Conservation (phyloP, 2,329 filamentous ascomycete species). For the Alternaria infectoria region DNA sequence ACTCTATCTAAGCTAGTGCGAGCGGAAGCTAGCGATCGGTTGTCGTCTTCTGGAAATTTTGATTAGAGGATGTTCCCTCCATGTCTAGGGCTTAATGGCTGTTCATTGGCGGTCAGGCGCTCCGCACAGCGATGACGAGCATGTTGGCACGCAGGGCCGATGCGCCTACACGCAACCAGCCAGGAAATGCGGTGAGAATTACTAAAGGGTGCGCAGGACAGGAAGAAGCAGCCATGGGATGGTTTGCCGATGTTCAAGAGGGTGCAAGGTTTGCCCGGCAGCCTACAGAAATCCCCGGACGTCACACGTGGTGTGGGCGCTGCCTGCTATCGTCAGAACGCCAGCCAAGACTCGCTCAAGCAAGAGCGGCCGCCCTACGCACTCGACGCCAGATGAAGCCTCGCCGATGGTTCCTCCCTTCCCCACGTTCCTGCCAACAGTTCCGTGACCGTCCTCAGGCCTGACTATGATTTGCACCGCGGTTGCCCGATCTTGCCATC, state of each 20-base stretch:
- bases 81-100: not conserved
- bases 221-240: not conserved
- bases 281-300: constrained; percentile 12
- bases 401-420: constrained; percentile 10
- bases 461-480: constrained; percentile 23
- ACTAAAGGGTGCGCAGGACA: not conserved
- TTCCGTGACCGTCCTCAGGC: not conserved
- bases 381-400: constrained; percentile 16
- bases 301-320: constrained; percentile 13
- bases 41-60: constrained; percentile 9
- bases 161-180: not conserved
- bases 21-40: constrained; percentile 3
- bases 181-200: constrained; percentile 18
- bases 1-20: not conserved
- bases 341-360: constrained; percentile 13
- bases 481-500: constrained; percentile 6
- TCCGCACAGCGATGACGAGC: constrained; percentile 2
- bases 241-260: constrained; percentile 11
- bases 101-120: not conserved
- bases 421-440: constrained; percentile 14
- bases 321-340: constrained; percentile 8
- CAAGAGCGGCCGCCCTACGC: constrained; percentile 17
- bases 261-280: not conserved
- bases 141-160: constrained; percentile 1
- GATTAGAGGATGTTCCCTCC: constrained; percentile 5